These are phyloP conservation scores for Cylindrotheca closterium DNA, from an alignment of 108 stramenopile genomes.

Conservation along the genomic window DNA sequence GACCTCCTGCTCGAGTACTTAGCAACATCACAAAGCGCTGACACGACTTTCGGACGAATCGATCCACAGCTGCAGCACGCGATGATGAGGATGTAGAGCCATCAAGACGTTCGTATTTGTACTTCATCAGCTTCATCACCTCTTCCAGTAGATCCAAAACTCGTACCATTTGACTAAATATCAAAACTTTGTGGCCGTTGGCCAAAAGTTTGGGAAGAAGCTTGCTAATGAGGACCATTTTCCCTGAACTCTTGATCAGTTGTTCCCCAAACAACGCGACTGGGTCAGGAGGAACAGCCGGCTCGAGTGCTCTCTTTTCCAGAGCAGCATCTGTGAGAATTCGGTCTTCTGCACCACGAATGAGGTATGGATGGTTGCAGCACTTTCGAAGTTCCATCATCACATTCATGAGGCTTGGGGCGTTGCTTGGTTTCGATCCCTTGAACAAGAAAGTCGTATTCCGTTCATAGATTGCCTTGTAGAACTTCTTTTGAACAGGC, in stretches of 20 bases:
- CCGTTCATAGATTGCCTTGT: constrained; percentile 95
- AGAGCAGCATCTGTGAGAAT: constrained; percentile 76
- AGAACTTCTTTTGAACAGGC: constrained; percentile 94
- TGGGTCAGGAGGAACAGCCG: constrained; percentile 40
- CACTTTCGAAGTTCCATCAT: constrained; percentile 98
- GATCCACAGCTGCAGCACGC: constrained; percentile 88
- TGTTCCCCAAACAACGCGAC: constrained; percentile 75
- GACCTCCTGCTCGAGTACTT: constrained; percentile 88
- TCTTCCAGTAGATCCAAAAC: constrained; percentile 93
- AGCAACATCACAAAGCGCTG: constrained; percentile 94
- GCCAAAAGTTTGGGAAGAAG: constrained; percentile 88
- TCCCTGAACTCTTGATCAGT: constrained; percentile 86
- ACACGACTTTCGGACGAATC: constrained; percentile 79
- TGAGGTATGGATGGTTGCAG: constrained; percentile 93
- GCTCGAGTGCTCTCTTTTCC: constrained; percentile 20
- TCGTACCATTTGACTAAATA: constrained; percentile 97
- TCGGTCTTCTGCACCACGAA: constrained; percentile 82
- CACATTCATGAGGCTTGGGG: constrained; percentile 93
- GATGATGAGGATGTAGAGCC: constrained; percentile 87
- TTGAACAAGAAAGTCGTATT: constrained; percentile 91
- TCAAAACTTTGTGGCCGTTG: constrained; percentile 93
- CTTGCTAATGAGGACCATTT: constrained; percentile 82
- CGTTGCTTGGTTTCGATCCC: constrained; percentile 78
- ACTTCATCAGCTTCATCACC: constrained; percentile 76
- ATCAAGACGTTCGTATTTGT: constrained; percentile 84